Percentiles rank a stretch among this genome's conserved stretches.
Conservation (phyloP, 306 rosid genomes). For the Sindora glabra region DNA sequence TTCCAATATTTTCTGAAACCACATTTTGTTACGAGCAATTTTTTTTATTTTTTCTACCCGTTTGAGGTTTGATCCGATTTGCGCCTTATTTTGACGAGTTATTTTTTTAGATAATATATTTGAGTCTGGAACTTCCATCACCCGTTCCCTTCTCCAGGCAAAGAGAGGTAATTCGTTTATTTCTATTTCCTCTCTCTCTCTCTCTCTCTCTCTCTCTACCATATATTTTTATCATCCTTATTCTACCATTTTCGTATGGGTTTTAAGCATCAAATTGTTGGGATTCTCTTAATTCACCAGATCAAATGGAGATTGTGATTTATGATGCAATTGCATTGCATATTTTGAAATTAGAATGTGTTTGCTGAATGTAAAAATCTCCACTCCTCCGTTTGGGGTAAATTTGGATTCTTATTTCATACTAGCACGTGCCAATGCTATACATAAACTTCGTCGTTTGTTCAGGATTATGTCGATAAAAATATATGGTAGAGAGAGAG, state of each 20-base stretch:
- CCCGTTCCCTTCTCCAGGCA: constrained; percentile 79
- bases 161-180: constrained; percentile 38
- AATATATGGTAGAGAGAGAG: not conserved
- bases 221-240: not conserved
- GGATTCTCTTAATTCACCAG: not conserved
- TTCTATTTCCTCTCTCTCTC: not conserved
- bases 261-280: not conserved
- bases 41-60: too few species aligned
- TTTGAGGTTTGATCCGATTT: too few species aligned
- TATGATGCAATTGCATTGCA: not conserved
- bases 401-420: not conserved
- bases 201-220: not conserved
- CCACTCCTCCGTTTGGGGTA: too few species aligned
- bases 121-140: constrained; percentile 17
- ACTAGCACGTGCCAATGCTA: not conserved
- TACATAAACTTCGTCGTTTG: too few species aligned
- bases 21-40: not conserved
- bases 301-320: not conserved
- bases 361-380: not conserved
- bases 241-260: not conserved
- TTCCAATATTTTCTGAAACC: not conserved
- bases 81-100: not conserved
- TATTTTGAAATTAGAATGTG: not conserved
- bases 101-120: constrained; percentile 42
- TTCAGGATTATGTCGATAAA: not conserved